Conservation (phyloP, 2,329 filamentous ascomycete species). For the Aureobasidium lini region DNA sequence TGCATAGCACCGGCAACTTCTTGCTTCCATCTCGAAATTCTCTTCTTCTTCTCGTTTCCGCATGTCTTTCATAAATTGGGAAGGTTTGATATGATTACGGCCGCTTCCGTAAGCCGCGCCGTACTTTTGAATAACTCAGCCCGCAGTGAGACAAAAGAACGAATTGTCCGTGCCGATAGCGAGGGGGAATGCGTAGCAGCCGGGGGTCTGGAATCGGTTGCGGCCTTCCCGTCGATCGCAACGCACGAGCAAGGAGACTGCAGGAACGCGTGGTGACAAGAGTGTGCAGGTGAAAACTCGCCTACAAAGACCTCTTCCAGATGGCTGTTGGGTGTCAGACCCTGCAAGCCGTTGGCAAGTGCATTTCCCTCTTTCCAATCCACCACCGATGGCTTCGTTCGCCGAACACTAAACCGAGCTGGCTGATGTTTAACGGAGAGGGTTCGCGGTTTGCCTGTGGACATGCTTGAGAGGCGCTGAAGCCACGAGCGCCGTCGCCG, state of each 20-base stretch:
- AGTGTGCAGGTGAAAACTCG: neutral
- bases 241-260: slow-evolving; percentile 1
- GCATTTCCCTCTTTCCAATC: neutral
- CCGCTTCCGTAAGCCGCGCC: neutral
- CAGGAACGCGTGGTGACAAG: neutral
- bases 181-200: neutral
- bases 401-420: neutral
- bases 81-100: slow-evolving; percentile 10
- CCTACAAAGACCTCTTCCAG: neutral
- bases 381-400: neutral
- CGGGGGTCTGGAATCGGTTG: neutral
- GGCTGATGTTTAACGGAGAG: neutral
- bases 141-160: neutral
- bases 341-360: neutral
- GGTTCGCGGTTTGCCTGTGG: neutral
- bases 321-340: neutral
- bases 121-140: neutral
- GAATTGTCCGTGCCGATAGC: neutral
- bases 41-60: neutral
- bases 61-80: neutral
- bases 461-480: slow-evolving; percentile 2
- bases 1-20: neutral
- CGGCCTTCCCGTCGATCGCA: neutral
- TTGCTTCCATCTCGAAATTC: neutral
- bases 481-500: neutral